phyloP scores from a whole-genome alignment of 2,329 filamentous ascomycete genomes.

The Blastomyces parvus region DNA sequence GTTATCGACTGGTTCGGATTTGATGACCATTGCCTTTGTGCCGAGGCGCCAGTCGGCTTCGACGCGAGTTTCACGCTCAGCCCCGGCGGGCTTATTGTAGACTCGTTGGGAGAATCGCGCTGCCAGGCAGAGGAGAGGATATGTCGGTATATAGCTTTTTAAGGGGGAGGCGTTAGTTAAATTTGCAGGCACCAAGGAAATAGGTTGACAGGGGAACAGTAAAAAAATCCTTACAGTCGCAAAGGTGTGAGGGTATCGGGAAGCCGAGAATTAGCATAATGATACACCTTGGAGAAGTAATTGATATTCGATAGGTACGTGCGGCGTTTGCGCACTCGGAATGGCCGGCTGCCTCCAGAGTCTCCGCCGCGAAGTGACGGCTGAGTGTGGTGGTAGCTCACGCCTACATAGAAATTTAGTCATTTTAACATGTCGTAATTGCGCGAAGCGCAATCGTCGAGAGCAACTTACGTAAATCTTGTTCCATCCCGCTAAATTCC shows the following conservation, averaged over 20 bases:
- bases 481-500: conserved; percentile 39
- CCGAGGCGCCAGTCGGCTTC: conserved; percentile 61
- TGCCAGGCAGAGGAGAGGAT: conserved; percentile 66
- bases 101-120: conserved; percentile 67
- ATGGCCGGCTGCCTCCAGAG: conserved; percentile 23
- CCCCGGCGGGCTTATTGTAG: conserved; percentile 55
- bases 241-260: conserved; percentile 58
- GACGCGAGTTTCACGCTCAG: conserved; percentile 59
- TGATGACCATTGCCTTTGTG: conserved; percentile 80
- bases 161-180: neutral
- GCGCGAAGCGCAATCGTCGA: neutral
- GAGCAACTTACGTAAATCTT: conserved; percentile 22
- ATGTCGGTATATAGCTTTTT: conserved; percentile 60
- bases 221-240: conserved; percentile 46
- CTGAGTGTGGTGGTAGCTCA: neutral
- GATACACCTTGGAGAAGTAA: conserved; percentile 66
- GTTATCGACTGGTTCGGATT: conserved; percentile 67
- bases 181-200: neutral
- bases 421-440: conserved; percentile 1
- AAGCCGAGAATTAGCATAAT: conserved; percentile 68
- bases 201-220: neutral
- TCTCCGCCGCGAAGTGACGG: conserved; percentile 4
- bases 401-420: neutral
- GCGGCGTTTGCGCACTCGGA: conserved; percentile 31
- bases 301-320: conserved; percentile 40